phyloP scores from a whole-genome alignment of 305 asterid species.

The Fraxinus latifolia region DNA sequence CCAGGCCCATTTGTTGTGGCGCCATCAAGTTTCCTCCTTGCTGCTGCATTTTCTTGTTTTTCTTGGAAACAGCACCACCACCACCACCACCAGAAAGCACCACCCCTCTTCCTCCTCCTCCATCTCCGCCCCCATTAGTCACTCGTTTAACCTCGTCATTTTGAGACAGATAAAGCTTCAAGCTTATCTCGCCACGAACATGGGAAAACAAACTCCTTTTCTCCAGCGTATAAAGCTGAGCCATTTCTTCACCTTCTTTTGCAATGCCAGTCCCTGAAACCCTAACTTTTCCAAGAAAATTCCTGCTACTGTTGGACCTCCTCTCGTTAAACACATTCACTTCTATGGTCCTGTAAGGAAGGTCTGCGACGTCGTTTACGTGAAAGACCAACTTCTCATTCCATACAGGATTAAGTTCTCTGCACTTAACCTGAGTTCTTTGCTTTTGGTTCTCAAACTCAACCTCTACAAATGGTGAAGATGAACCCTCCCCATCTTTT shows the following conservation, averaged over 20 bases:
- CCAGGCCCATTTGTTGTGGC: slow-evolving; percentile 35
- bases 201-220: slow-evolving; percentile 78
- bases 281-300: slow-evolving; percentile 71
- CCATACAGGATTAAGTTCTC: slow-evolving; percentile 84
- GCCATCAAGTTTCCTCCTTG: slow-evolving; percentile 48
- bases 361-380: slow-evolving; percentile 66
- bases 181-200: slow-evolving; percentile 71
- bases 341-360: slow-evolving; percentile 76
- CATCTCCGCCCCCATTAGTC: slow-evolving; percentile 5
- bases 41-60: slow-evolving; percentile 59
- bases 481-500: slow-evolving; percentile 88
- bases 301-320: slow-evolving; percentile 62
- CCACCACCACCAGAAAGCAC: slow-evolving; percentile 15
- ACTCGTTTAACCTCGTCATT: slow-evolving; percentile 67
- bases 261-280: slow-evolving; percentile 62
- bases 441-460: slow-evolving; percentile 71
- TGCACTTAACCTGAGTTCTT: slow-evolving; percentile 59
- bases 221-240: slow-evolving; percentile 73
- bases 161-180: slow-evolving; percentile 64
- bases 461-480: slow-evolving; percentile 82
- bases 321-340: slow-evolving; percentile 74
- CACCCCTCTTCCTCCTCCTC: slow-evolving; percentile 4
- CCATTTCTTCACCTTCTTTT: slow-evolving; percentile 49
- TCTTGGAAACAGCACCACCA: slow-evolving; percentile 33
- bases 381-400: slow-evolving; percentile 76